Evolutionary conservation across 768 basidiomycete species (phyloP), one percentile per base, ranked within the genome.

Genomic region (Amanita muscaria): DNA sequence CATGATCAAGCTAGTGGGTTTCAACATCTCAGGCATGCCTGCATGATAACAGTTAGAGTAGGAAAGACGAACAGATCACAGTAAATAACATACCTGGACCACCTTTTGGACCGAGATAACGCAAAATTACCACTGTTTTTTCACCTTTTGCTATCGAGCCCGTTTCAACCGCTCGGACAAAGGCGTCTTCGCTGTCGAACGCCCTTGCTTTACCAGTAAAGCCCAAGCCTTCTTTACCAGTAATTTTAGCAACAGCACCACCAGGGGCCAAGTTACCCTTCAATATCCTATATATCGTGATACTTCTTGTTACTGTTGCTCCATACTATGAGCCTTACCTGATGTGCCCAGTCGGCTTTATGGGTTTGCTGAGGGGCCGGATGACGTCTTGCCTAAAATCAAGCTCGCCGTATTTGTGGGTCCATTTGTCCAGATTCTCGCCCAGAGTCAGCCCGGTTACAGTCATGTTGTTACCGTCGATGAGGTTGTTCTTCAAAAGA

Each of bases 11-110:
- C 88, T 89, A 24, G 94, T 98, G 19, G 93, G 93, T 62, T 97
- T 97, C 47, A 98, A 74, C 96, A 99, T 99, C 70, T 99, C 96
- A 40, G 92, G 94, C 94, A 99, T 99, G 51, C 92, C 91, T 85
- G 58, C 46, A 40, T 34, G 19, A 11, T 35, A 29, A 45, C 25
- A 35, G 46, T 24, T 24, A 30, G n/a, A n/a, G n/a, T n/a, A n/a
- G n/a, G n/a, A n/a, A n/a, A n/a, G n/a, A n/a, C n/a, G n/a, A n/a
- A n/a, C n/a, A n/a, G n/a, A n/a, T n/a, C n/a, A n/a, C n/a, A n/a
- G n/a, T n/a, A n/a, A 34, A 47, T 46, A 32, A 65, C 81, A 65
- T 50, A 86, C 89, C 90, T 25, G 94, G 94, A 47, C 94, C 96
- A 50, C 94, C 94, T 68, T 90, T 86, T 22, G 94, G 94, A 38